Evolutionary conservation across 2,329 filamentous ascomycete species (phyloP).

Genomic region (Tolypocladium nubicola): DNA sequence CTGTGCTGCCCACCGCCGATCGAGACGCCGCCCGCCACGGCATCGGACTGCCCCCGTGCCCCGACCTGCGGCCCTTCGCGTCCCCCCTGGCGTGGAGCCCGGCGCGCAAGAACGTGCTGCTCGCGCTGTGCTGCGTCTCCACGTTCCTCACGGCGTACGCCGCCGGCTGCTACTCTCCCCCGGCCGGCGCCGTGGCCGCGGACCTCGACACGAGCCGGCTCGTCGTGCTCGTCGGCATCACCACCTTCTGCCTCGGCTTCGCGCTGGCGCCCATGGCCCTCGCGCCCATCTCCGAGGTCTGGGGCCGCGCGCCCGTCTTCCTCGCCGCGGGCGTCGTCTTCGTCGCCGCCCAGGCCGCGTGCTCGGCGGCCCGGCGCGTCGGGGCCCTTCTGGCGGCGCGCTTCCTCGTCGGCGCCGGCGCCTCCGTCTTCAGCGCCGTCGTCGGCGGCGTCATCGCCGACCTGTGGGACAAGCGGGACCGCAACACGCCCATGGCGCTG

Average conservation of each 20-base stretch:
- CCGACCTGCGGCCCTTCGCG: conserved; percentile 54
- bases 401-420: conserved; percentile 68
- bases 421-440: conserved; percentile 74
- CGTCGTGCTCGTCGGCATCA: conserved; percentile 66
- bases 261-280: conserved; percentile 77
- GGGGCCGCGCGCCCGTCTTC: conserved; percentile 78
- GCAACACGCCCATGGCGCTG: conserved; percentile 83
- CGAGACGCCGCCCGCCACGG: conserved; percentile 7
- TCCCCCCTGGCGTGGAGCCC: conserved; percentile 67
- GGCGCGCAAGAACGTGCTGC: conserved; percentile 57
- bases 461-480: conserved; percentile 64
- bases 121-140: conserved; percentile 64
- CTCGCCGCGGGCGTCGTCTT: conserved; percentile 62
- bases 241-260: conserved; percentile 73
- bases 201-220: conserved; percentile 56
- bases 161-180: conserved; percentile 69
- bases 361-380: conserved; percentile 58
- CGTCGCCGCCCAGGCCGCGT: conserved; percentile 59
- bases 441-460: conserved; percentile 88
- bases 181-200: conserved; percentile 50
- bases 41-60: conserved; percentile 40
- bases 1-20: conserved; percentile 13
- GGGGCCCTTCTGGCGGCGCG: conserved; percentile 66
- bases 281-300: conserved; percentile 80
- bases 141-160: conserved; percentile 72